phyloP scores from a whole-genome alignment of 768 basidiomycete species.

The Mycena rosella region DNA sequence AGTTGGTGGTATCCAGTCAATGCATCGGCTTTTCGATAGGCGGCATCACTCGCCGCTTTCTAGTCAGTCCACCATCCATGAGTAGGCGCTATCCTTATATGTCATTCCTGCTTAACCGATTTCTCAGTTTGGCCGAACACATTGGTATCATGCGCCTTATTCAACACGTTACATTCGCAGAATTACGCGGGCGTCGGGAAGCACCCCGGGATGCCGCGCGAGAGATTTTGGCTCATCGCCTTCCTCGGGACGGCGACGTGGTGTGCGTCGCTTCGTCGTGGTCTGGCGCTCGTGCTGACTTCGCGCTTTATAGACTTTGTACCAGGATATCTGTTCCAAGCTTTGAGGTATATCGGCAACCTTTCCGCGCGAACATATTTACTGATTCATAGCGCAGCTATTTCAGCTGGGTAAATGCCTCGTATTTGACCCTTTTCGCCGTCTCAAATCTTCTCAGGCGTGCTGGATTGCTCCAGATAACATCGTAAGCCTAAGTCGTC shows the following conservation, averaged over 20 bases:
- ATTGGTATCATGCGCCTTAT: slow-evolving; percentile 76
- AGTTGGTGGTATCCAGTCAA: slow-evolving; percentile 79
- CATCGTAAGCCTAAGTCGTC: slow-evolving; percentile 50
- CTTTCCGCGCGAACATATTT: not conserved
- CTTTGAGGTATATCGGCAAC: slow-evolving; percentile 57
- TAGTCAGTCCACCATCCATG: slow-evolving; percentile 76
- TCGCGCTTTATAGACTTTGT: slow-evolving; percentile 59
- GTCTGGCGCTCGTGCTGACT: not conserved
- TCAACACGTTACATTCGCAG: slow-evolving; percentile 80
- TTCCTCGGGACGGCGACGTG: slow-evolving; percentile 61
- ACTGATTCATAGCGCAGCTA: slow-evolving; percentile 45
- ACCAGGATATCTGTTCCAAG: slow-evolving; percentile 74
- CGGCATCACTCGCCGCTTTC: slow-evolving; percentile 71
- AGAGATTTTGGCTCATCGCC: slow-evolving; percentile 69
- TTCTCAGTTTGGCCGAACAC: slow-evolving; percentile 79
- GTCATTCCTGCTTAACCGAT: slow-evolving; percentile 7
- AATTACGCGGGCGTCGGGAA: slow-evolving; percentile 67
- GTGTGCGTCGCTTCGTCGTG: slow-evolving; percentile 50
- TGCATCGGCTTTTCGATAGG: slow-evolving; percentile 71
- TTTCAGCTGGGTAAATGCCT: slow-evolving; percentile 60
- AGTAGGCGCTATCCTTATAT: slow-evolving; percentile 49
- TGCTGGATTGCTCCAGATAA: slow-evolving; percentile 76
- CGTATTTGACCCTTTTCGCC: not conserved
- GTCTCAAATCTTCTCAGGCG: slow-evolving; percentile 50
- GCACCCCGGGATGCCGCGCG: slow-evolving; percentile 67